Evolutionary conservation across 768 basidiomycete genomes (phyloP).

Genomic region (Termitomyces eurrhizus): DNA sequence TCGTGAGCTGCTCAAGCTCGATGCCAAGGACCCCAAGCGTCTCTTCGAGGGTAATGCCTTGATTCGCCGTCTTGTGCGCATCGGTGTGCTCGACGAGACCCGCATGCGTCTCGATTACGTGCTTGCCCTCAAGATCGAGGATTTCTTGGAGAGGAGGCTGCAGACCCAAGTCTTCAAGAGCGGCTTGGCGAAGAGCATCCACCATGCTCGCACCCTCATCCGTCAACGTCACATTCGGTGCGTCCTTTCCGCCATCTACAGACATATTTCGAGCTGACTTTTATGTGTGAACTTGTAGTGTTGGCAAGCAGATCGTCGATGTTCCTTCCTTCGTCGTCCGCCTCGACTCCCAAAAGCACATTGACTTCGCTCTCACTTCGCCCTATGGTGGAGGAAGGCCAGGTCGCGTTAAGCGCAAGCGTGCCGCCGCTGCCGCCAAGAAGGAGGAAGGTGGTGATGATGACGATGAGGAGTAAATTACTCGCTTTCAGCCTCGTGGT

Average conservation of each 20-base stretch:
- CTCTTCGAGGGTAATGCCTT: conserved; percentile 99
- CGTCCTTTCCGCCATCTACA: conserved; percentile 24
- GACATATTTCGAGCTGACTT: not conserved
- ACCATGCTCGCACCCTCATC: conserved; percentile 98
- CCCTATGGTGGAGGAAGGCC: conserved; percentile 94
- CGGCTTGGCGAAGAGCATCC: conserved; percentile 96
- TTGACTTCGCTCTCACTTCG: conserved; percentile 97
- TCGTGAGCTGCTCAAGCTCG: conserved; percentile 99
- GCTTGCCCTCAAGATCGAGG: conserved; percentile 97
- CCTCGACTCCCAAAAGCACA: conserved; percentile 99
- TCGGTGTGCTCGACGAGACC: conserved; percentile 98
- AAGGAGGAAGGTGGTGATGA: conserved; percentile 87
- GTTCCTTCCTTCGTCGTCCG: conserved; percentile 98
- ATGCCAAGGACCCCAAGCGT: conserved; percentile 99
- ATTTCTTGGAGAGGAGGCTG: conserved; percentile 98
- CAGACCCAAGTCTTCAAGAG: conserved; percentile 99
- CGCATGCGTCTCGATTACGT: conserved; percentile 99
- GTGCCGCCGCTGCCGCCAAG: conserved; percentile 88
- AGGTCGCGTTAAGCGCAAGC: conserved; percentile 99
- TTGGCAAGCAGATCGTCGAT: conserved; percentile 99
- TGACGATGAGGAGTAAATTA: conserved; percentile 80
- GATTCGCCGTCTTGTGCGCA: conserved; percentile 93
- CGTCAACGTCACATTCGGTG: conserved; percentile 98
- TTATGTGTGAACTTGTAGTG: conserved; percentile 41
- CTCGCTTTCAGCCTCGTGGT: conserved; percentile 4